phyloP scores from a whole-genome alignment of 805 yeast species.

The Kazachstania africana region DNA sequence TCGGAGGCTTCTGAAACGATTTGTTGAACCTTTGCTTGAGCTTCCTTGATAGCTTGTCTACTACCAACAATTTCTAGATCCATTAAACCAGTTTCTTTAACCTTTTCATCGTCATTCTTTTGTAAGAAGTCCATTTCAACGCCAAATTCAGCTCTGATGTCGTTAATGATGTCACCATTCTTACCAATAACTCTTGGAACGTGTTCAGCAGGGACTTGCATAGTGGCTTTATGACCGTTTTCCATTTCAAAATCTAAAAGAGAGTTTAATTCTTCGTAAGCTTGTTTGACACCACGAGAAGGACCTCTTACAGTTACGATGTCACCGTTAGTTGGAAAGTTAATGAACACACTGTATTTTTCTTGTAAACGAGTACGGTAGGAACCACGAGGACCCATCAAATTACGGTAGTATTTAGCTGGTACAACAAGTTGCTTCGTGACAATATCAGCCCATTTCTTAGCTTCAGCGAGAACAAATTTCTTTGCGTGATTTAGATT shows the following conservation, averaged over 20 bases:
- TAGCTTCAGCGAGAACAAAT: conserved; percentile 45
- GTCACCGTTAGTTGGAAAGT: conserved; percentile 61
- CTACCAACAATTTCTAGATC: conserved; percentile 71
- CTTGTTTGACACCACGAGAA: conserved; percentile 75
- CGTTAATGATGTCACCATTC: conserved; percentile 71
- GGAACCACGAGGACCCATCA: conserved; percentile 76
- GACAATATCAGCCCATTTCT: conserved; percentile 74
- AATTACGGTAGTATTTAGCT: conserved; percentile 60
- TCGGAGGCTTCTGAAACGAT: conserved; percentile 59
- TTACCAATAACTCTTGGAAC: conserved; percentile 84
- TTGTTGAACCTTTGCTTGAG: conserved; percentile 46
- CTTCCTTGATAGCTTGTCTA: conserved; percentile 60
- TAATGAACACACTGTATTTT: conserved; percentile 70
- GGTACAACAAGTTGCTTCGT: conserved; percentile 59
- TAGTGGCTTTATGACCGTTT: conserved; percentile 56
- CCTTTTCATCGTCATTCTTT: conserved; percentile 31
- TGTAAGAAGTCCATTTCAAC: conserved; percentile 39
- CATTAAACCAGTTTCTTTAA: conserved; percentile 38
- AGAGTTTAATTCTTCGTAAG: conserved; percentile 74
- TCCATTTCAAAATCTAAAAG: conserved; percentile 78
- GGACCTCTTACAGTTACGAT: conserved; percentile 71
- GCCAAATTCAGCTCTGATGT: conserved; percentile 51
- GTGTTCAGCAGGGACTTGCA: conserved; percentile 61
- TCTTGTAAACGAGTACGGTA: conserved; percentile 78
- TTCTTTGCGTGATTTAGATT: conserved; percentile 64